Evolutionary conservation across 305 asterid genomes (phyloP).

Genomic region (Fraxinus paxiana): DNA sequence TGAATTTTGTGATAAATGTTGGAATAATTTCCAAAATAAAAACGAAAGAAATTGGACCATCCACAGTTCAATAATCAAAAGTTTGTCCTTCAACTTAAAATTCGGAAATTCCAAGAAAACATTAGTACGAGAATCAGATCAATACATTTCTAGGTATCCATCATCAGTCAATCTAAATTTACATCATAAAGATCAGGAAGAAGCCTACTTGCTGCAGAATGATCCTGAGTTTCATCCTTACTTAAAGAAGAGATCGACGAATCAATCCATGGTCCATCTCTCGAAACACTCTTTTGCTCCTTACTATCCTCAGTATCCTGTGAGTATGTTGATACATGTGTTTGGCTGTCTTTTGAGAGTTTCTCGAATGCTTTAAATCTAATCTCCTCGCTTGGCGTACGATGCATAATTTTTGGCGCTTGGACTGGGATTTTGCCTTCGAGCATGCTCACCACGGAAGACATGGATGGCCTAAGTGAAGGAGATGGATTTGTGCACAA

Average conservation of each 20-base stretch:
- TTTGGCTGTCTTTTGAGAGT: slow-evolving; percentile 66
- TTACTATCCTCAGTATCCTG: slow-evolving; percentile 28
- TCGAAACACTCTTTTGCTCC: slow-evolving; percentile 42
- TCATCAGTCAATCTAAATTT: slow-evolving; percentile 10
- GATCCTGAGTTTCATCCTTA: slow-evolving; percentile 29
- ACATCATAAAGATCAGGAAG: slow-evolving; percentile 31
- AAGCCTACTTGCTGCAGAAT: slow-evolving; percentile 38
- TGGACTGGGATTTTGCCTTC: slow-evolving; percentile 68
- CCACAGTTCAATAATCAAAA: not conserved
- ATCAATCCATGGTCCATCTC: slow-evolving; percentile 68
- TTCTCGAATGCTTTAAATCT: slow-evolving; percentile 62
- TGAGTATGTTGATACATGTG: slow-evolving; percentile 40
- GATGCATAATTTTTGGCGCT: slow-evolving; percentile 59
- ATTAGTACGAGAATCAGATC: slow-evolving; percentile 10
- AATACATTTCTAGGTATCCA: not conserved
- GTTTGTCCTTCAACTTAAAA: not conserved
- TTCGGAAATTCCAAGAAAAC: not conserved
- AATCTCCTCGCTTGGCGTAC: slow-evolving; percentile 31
- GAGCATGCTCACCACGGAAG: slow-evolving; percentile 76
- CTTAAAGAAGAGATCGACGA: slow-evolving; percentile 49
- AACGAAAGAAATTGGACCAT: not conserved
- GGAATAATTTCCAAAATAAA: not conserved
- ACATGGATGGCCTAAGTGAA: slow-evolving; percentile 77
- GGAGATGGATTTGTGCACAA: slow-evolving; percentile 91
- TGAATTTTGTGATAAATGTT: not conserved